These are phyloP conservation scores for Umbelopsis sp. DNA, from an alignment of 371 early-diverging fungal species.

Conservation along the genomic window DNA sequence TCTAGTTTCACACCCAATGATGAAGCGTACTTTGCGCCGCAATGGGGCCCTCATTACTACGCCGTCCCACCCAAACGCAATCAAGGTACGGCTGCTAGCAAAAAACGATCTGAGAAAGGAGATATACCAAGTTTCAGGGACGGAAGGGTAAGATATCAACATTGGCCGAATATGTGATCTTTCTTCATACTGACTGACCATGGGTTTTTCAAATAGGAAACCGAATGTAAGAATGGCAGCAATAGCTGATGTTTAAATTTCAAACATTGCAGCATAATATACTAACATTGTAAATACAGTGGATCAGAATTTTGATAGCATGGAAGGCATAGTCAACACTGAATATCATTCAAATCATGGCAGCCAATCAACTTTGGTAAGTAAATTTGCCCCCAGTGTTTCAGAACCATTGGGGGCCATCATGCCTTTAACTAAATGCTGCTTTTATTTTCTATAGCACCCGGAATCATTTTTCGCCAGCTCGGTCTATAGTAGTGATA, in stretches of 20 bases:
- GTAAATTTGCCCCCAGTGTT: neutral
- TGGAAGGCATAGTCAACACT: conserved; percentile 56
- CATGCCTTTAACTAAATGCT: neutral
- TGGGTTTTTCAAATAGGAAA: conserved; percentile 16
- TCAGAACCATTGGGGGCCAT: no score
- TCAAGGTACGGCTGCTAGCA: conserved; percentile 21
- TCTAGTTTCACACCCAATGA: conserved; percentile 22
- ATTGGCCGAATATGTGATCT: neutral
- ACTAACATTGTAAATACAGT: conserved; percentile 26
- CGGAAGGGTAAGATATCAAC: conserved; percentile 23
- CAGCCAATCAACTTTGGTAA: conserved; percentile 18
- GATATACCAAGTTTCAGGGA: conserved; percentile 6
- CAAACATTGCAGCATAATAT: no score
- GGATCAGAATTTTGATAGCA: conserved; percentile 46
- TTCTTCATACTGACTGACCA: neutral
- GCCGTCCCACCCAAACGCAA: conserved; percentile 18
- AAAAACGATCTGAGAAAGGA: conserved; percentile 25
- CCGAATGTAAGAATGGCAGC: conserved; percentile 19
- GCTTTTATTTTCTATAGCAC: conserved; percentile 19
- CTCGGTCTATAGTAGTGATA: conserved; percentile 16
- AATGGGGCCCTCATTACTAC: conserved; percentile 21
- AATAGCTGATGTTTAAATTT: no score
- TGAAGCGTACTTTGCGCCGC: conserved; percentile 19
- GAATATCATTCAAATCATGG: conserved; percentile 25
- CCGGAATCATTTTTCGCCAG: neutral